Conservation (phyloP, 306 rosid genomes). For the Oemleria cerasiformis region DNA sequence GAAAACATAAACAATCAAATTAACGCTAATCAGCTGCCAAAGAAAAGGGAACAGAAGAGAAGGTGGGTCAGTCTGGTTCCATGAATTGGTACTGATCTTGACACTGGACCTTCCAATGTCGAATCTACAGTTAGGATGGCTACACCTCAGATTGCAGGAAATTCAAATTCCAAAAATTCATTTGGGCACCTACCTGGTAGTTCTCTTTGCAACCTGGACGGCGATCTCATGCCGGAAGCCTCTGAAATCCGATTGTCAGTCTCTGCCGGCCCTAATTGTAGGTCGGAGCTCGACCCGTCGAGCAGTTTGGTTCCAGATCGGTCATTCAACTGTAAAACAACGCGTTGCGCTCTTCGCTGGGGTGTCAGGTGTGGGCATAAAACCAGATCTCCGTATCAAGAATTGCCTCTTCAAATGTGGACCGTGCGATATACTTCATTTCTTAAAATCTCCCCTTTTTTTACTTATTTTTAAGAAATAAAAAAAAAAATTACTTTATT, state of each 20-base stretch:
- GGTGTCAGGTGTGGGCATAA: not conserved
- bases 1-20: not conserved
- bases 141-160: not conserved
- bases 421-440: not conserved
- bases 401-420: not conserved
- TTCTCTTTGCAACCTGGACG: not conserved
- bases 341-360: not conserved
- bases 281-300: slow-evolving; percentile 4
- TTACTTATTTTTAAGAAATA: too few relatives aligned
- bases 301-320: slow-evolving; percentile 3
- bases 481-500: too few relatives aligned
- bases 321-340: not conserved
- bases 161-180: not conserved
- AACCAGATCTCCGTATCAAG: not conserved
- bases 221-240: slow-evolving; percentile 6
- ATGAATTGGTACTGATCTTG: not conserved
- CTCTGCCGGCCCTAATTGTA: not conserved
- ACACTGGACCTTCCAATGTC: not conserved
- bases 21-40: not conserved
- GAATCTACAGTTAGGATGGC: not conserved
- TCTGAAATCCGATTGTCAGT: not conserved
- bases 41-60: not conserved
- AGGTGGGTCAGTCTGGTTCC: not conserved
- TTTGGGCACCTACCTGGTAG: not conserved
- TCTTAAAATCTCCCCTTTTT: not conserved